Conservation (phyloP, 495 filamentous ascomycete species). For the Sordaria brevicollis region DNA sequence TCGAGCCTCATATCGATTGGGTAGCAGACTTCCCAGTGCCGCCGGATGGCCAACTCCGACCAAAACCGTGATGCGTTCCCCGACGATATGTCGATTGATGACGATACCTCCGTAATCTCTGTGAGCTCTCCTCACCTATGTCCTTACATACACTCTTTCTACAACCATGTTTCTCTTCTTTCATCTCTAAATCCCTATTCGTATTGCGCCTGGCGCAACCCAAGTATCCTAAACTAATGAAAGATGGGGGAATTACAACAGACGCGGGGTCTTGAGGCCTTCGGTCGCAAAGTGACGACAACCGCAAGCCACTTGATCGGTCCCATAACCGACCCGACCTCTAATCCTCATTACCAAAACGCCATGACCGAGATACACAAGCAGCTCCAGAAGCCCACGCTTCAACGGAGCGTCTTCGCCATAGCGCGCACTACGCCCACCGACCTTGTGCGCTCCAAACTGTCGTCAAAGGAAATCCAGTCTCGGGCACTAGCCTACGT, state of each 20-base stretch:
- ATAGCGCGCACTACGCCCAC: constrained; percentile 81
- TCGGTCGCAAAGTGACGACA: constrained; percentile 87
- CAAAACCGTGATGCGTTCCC: constrained; percentile 40
- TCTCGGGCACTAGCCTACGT: constrained; percentile 83
- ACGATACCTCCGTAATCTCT: constrained; percentile 42
- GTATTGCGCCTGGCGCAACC: not conserved
- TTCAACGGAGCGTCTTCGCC: constrained; percentile 84
- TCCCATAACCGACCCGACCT: constrained; percentile 49
- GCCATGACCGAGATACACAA: constrained; percentile 86
- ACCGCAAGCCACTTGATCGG: constrained; percentile 85
- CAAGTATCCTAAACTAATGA: not conserved
- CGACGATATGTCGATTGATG: constrained; percentile 35
- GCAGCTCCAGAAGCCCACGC: constrained; percentile 67
- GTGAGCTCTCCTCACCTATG: constrained; percentile 22
- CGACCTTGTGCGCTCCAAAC: constrained; percentile 83
- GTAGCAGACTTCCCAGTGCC: constrained; percentile 1
- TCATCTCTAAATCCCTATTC: not conserved
- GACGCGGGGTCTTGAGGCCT: constrained; percentile 84
- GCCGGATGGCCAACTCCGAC: constrained; percentile 45
- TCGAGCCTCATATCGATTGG: not conserved
- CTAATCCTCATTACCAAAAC: constrained; percentile 62
- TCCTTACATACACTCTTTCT: not conserved
- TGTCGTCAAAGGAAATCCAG: constrained; percentile 88
- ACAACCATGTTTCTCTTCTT: not conserved
- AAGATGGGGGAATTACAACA: constrained; percentile 24